phyloP scores from a whole-genome alignment of 805 yeast genomes.

The Saccharomycopsis microspora region DNA sequence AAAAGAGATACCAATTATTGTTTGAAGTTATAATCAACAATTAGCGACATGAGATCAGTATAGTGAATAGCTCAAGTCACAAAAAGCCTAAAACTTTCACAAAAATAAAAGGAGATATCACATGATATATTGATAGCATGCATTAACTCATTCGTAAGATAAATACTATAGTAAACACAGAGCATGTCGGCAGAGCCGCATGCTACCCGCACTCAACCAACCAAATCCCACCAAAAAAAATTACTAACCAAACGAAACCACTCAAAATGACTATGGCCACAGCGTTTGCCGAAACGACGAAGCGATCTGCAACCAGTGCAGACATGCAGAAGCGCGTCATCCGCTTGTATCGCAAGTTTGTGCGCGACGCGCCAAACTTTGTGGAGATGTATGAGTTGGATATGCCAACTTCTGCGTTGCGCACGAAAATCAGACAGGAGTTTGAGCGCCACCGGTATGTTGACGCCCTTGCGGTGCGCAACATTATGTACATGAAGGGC shows the following conservation, averaged over 20 bases:
- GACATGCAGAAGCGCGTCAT: constrained; percentile 58
- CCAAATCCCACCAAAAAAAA: too few relatives aligned
- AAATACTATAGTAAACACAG: background rate
- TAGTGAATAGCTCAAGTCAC: too few relatives aligned
- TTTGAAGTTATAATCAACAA: too few relatives aligned
- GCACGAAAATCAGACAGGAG: constrained; percentile 81
- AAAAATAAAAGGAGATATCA: background rate
- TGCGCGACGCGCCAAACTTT: constrained; percentile 47
- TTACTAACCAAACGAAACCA: background rate
- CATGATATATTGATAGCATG: background rate
- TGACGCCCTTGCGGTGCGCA: constrained; percentile 49
- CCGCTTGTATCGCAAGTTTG: constrained; percentile 60
- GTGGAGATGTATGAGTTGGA: constrained; percentile 61
- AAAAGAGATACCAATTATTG: too few relatives aligned
- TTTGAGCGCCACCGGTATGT: constrained; percentile 79
- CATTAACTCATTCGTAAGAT: background rate
- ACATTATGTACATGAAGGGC: constrained; percentile 67
- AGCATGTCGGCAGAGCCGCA: too few relatives aligned
- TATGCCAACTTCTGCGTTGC: constrained; percentile 66
- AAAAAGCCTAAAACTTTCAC: too few relatives aligned
- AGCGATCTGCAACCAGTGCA: constrained; percentile 45
- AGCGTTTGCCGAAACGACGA: constrained; percentile 75
- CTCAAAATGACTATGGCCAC: constrained; percentile 53
- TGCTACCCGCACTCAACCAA: too few relatives aligned
- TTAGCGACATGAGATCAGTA: too few relatives aligned